Evolutionary conservation across 2,329 filamentous ascomycete species (phyloP).

Genomic region (Trichoderma sp.): DNA sequence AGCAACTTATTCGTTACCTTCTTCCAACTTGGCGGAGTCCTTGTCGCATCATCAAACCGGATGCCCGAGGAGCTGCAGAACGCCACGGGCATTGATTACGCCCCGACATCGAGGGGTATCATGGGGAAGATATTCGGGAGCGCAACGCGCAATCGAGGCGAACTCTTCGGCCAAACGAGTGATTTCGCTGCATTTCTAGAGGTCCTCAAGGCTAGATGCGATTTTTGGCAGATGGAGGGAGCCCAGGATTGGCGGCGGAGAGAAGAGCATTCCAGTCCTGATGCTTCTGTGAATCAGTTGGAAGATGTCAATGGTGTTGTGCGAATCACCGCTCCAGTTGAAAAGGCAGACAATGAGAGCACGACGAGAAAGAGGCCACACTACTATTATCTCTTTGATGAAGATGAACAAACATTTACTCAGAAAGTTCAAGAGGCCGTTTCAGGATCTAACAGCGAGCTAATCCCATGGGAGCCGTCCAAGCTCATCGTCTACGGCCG

Average conservation of each 20-base stretch:
- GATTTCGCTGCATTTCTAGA: slow-evolving; percentile 77
- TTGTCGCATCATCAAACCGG: slow-evolving; percentile 77
- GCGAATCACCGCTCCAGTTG: background rate
- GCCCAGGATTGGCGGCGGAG: slow-evolving; percentile 67
- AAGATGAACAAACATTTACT: slow-evolving; percentile 33
- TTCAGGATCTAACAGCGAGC: slow-evolving; percentile 22
- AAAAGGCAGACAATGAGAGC: background rate
- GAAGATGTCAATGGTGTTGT: background rate
- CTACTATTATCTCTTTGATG: slow-evolving; percentile 31
- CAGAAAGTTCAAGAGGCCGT: slow-evolving; percentile 26
- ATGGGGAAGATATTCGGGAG: slow-evolving; percentile 49
- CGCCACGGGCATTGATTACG: slow-evolving; percentile 68
- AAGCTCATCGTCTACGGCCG: slow-evolving; percentile 61
- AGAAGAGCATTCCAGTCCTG: slow-evolving; percentile 38
- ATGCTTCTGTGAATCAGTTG: background rate
- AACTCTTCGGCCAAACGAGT: slow-evolving; percentile 59
- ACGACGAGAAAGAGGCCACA: slow-evolving; percentile 29
- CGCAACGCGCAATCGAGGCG: slow-evolving; percentile 38
- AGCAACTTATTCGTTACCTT: slow-evolving; percentile 76
- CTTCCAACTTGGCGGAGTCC: slow-evolving; percentile 77
- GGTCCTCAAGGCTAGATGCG: slow-evolving; percentile 72
- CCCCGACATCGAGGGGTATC: slow-evolving; percentile 53
- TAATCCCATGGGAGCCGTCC: slow-evolving; percentile 43
- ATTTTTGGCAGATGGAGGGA: slow-evolving; percentile 82
- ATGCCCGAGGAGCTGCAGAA: slow-evolving; percentile 81